These are phyloP conservation scores for Lactarius sp. DNA, from an alignment of 768 basidiomycete species.

Conservation along the genomic window DNA sequence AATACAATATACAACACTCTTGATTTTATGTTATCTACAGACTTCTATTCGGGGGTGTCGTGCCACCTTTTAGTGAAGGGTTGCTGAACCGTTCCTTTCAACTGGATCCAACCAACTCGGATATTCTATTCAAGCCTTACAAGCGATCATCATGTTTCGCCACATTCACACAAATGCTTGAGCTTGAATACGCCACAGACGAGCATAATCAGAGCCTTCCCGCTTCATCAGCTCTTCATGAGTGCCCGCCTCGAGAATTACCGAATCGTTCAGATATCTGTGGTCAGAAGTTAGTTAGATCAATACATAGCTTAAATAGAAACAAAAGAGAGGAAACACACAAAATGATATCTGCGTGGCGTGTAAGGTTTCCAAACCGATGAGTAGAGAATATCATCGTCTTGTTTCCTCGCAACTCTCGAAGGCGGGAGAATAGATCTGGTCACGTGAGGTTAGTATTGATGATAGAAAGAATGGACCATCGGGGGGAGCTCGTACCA, in stretches of 20 bases:
- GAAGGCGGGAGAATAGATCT: conserved; percentile 69
- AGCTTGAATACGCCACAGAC: conserved; percentile 70
- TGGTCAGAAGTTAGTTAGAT: neutral
- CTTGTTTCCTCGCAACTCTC: conserved; percentile 63
- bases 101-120: neutral
- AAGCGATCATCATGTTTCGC: neutral
- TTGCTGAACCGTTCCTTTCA: too few relatives aligned
- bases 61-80: too few relatives aligned
- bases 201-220: conserved; percentile 59
- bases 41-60: conserved; percentile 4
- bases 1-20: too few relatives aligned
- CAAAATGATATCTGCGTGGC: conserved; percentile 40
- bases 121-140: too few relatives aligned
- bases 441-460: neutral
- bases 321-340: conserved; percentile 2
- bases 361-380: conserved; percentile 62
- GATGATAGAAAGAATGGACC: conserved; percentile 20
- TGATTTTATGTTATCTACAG: too few relatives aligned
- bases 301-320: neutral
- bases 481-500: neutral
- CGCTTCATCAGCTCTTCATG: conserved; percentile 53
- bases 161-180: conserved; percentile 46
- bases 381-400: conserved; percentile 83
- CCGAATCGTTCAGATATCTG: conserved; percentile 66
- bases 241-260: conserved; percentile 59